Conservation (phyloP, 768 basidiomycete genomes). For the Boletus edulis region DNA sequence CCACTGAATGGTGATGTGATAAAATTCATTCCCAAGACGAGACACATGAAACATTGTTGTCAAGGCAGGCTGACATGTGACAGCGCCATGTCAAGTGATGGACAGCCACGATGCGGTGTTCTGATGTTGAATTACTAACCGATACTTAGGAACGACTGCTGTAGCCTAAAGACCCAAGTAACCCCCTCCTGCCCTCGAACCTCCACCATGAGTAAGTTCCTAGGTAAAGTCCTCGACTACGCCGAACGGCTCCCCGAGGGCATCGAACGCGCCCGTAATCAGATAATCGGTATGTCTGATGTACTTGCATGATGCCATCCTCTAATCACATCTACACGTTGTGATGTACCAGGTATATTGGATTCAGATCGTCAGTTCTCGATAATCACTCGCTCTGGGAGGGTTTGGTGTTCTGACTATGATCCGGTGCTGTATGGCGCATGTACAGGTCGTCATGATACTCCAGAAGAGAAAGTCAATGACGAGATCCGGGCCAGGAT, state of each 20-base stretch:
- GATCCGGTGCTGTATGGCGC: neutral
- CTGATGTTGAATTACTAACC: no score
- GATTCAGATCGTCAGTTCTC: conserved; percentile 32
- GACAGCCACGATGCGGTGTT: neutral
- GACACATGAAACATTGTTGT: neutral
- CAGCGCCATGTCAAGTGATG: neutral
- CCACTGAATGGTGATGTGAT: neutral
- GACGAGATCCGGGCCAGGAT: conserved; percentile 77
- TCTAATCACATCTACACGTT: conserved; percentile 1
- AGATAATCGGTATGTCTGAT: conserved; percentile 33
- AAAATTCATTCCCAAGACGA: conserved; percentile 1
- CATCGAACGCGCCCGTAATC: conserved; percentile 34
- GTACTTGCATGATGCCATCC: neutral
- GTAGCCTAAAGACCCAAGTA: no score
- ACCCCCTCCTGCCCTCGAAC: neutral
- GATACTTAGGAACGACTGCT: no score
- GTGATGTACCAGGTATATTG: conserved; percentile 28
- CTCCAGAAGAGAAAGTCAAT: conserved; percentile 63
- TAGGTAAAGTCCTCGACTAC: conserved; percentile 35
- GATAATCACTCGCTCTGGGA: neutral
- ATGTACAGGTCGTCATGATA: conserved; percentile 62
- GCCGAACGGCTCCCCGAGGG: conserved; percentile 40
- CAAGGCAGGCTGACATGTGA: conserved; percentile 4
- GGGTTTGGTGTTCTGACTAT: neutral
- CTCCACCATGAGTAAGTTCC: conserved; percentile 36